Percentiles rank a stretch among this genome's conserved stretches.
Evolutionary conservation across 257 asterid genomes (phyloP).

Genomic region (Nicotiana undulata): DNA sequence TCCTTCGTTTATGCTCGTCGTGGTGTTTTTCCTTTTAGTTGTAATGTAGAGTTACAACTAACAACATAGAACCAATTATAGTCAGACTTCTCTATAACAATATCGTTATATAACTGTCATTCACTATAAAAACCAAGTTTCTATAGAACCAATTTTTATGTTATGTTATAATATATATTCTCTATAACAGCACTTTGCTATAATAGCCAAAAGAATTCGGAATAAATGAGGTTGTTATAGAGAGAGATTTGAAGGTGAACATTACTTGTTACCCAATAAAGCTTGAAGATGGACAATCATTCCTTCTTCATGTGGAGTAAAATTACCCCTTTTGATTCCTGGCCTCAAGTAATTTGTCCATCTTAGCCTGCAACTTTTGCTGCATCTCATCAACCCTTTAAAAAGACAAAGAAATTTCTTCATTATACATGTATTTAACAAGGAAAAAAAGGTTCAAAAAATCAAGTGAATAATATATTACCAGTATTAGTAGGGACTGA

Average conservation of each 20-base stretch:
- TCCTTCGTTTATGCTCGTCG: background rate
- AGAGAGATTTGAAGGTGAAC: background rate
- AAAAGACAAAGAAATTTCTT: background rate
- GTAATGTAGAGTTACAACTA: background rate
- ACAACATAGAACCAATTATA: background rate
- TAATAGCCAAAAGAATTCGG: no score
- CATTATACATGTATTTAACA: background rate
- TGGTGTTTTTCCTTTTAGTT: no score
- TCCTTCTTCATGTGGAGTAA: constrained; percentile 96
- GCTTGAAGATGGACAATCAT: constrained; percentile 97
- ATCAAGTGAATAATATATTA: constrained; percentile 6
- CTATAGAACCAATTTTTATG: no score
- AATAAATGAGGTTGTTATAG: no score
- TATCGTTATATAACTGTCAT: no score
- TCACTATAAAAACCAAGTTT: no score
- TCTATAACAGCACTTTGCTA: no score
- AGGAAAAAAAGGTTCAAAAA: background rate
- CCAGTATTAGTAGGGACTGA: constrained; percentile 85
- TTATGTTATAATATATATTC: no score
- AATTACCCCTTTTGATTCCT: constrained; percentile 95
- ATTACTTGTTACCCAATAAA: constrained; percentile 88
- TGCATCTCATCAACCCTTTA: constrained; percentile 82
- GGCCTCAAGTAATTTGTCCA: constrained; percentile 97
- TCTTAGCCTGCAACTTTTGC: constrained; percentile 94
- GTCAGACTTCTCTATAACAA: no score